A percentile compares a stretch with the other conserved stretches of the same genome.
phyloP scores from a whole-genome alignment of 805 yeast species.

The Nakazawaea peltata region DNA sequence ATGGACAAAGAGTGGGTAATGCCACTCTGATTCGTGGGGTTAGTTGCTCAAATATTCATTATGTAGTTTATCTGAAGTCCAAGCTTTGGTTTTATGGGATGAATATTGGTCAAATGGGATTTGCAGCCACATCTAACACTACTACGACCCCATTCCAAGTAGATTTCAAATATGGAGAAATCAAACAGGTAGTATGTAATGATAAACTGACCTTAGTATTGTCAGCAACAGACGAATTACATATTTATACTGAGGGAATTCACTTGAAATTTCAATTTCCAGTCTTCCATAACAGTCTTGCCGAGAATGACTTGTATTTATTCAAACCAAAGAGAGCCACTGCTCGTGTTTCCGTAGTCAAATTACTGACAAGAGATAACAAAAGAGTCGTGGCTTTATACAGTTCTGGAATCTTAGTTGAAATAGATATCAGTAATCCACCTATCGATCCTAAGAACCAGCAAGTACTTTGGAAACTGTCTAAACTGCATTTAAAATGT shows the following conservation, averaged over 20 bases:
- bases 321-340: conserved; percentile 49
- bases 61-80: conserved; percentile 45
- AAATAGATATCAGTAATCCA: conserved; percentile 19
- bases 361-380: conserved; percentile 24
- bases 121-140: conserved; percentile 23
- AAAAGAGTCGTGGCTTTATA: conserved; percentile 41
- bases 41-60: conserved; percentile 57
- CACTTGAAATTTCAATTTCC: conserved; percentile 40
- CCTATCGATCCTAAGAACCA: conserved; percentile 25
- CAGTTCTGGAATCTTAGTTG: conserved; percentile 52
- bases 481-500: conserved; percentile 46
- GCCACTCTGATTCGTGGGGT: too few relatives aligned
- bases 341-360: conserved; percentile 23
- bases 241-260: conserved; percentile 48
- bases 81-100: conserved; percentile 67
- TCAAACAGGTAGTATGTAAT: conserved; percentile 52
- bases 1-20: too few relatives aligned
- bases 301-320: conserved; percentile 43
- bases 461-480: conserved; percentile 52
- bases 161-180: conserved; percentile 35
- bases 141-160: too few relatives aligned
- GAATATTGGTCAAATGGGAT: conserved; percentile 77
- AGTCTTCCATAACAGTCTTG: conserved; percentile 20
- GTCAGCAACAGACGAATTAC: conserved; percentile 49
- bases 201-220: conserved; percentile 66